Evolutionary conservation across 2,329 filamentous ascomycete species (phyloP), one percentile per base, ranked within the genome.

Genomic region (Phaeoacremonium minimum): DNA sequence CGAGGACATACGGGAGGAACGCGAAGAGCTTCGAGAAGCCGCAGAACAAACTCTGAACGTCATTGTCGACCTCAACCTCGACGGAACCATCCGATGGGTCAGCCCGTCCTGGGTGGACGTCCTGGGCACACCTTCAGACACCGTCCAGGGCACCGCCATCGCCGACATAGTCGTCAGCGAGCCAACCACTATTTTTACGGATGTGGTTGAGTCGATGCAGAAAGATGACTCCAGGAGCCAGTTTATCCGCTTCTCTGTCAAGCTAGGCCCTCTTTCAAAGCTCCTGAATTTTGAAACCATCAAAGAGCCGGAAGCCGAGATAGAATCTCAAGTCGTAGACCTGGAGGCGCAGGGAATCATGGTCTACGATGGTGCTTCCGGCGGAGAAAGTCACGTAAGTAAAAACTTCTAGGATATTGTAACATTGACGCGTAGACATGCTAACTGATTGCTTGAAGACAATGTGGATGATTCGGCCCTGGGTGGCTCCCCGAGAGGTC

Each of bases 391-490:
- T 53, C 91, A 97, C 71, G 88, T 94, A 76, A 71, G 86, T 75
- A 37, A 38, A n/a, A n/a, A n/a, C 35, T 9, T 18, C 6, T 22
- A 9, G 39, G 6, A 34, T 19, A n/a, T 29, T 36, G 32, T n/a
- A n/a, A n/a, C n/a, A n/a, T n/a, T n/a, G n/a, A n/a, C n/a, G n/a
- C n/a, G n/a, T n/a, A n/a, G n/a, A n/a, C n/a, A n/a, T n/a, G n/a
- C n/a, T n/a, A n/a, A 47, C 55, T 62, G 40, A 62, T 47, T 42
- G 32, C 32, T 41, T 40, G 46, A 51, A 95, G 87, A 95, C 88
- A 14, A 98, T 98, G 94, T 98, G 93, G 93, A 98, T 98, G 89
- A 80, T 98, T 48, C 86, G 93, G 46, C 93, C 91, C 3, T 95
- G 89, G 63, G 83, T 89, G 28, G 76, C 84, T 28, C 86, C 91